phyloP scores from a whole-genome alignment of 2,329 filamentous ascomycete genomes.

The Fusarium staphyleae region DNA sequence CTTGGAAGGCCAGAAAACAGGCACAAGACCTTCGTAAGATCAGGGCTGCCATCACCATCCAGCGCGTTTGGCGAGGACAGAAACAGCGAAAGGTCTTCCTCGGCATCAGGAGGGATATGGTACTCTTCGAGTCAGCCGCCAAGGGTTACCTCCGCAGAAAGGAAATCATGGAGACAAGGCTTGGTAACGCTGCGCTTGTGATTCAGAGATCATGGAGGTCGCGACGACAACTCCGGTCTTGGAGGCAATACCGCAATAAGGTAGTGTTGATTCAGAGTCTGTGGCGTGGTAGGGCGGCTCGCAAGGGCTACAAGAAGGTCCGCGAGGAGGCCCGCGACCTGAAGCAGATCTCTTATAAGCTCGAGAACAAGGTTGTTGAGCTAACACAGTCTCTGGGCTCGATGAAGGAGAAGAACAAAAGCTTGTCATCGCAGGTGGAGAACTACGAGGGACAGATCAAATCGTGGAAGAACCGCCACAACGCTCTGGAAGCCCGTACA shows the following conservation, averaged over 20 bases:
- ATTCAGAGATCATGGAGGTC: constrained; percentile 93
- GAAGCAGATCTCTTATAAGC: constrained; percentile 99
- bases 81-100: constrained; percentile 86
- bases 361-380: constrained; percentile 99
- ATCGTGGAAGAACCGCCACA: constrained; percentile 93
- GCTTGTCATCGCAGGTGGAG: constrained; percentile 84
- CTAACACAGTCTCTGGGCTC: constrained; percentile 92
- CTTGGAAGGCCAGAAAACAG: constrained; percentile 76
- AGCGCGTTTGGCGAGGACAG: constrained; percentile 91
- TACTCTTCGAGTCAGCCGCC: constrained; percentile 86
- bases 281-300: constrained; percentile 85
- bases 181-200: constrained; percentile 87
- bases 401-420: constrained; percentile 95
- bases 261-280: constrained; percentile 89
- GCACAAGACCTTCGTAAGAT: constrained; percentile 82
- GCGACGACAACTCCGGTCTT: constrained; percentile 77
- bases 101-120: constrained; percentile 79
- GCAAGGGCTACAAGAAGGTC: constrained; percentile 85
- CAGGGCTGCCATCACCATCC: constrained; percentile 91
- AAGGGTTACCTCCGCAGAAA: constrained; percentile 92
- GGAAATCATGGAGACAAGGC: constrained; percentile 90
- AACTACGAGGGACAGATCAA: constrained; percentile 97
- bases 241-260: constrained; percentile 90
- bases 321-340: constrained; percentile 97
- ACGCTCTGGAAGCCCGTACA: constrained; percentile 83